Percentiles rank a stretch among this genome's conserved stretches.
Evolutionary conservation across 106 monocot genomes (phyloP).

Genomic region (Cymbidium sinense): DNA sequence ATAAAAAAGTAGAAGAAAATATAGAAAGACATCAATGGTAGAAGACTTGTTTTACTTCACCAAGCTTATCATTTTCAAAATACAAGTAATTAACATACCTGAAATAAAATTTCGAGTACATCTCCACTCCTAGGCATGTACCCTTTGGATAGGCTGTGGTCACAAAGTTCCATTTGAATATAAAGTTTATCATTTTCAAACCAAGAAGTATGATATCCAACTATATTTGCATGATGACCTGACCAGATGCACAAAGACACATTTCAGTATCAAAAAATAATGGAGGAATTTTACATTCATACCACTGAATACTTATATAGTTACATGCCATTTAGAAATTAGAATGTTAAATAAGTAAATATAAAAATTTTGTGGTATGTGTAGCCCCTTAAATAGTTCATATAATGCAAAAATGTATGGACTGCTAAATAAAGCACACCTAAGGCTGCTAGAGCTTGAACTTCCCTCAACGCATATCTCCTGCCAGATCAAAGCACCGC

Average conservation of each 20-base stretch:
- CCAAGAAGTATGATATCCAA: slow-evolving; percentile 92
- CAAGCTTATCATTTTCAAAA: no score
- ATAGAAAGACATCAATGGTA: no score
- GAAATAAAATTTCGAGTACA: slow-evolving; percentile 53
- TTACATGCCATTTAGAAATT: no score
- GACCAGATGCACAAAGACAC: not conserved
- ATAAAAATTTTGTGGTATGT: not conserved
- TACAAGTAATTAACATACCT: slow-evolving; percentile 29
- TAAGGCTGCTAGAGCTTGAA: slow-evolving; percentile 92
- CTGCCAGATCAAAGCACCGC: slow-evolving; percentile 31
- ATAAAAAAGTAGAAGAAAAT: no score
- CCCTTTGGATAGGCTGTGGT: slow-evolving; percentile 49
- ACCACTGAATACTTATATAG: no score
- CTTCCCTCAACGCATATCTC: slow-evolving; percentile 84
- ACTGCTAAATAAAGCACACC: slow-evolving; percentile 24
- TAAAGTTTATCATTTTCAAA: slow-evolving; percentile 91
- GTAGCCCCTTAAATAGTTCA: no score
- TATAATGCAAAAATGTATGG: not conserved
- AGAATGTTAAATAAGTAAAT: not conserved
- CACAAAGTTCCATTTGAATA: slow-evolving; percentile 99
- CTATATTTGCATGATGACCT: slow-evolving; percentile 86
- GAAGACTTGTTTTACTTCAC: no score
- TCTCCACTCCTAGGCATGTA: slow-evolving; percentile 28
- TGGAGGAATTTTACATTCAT: not conserved
- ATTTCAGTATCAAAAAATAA: not conserved